Evolutionary conservation across 129 eudicot genomes (phyloP).

Genomic region (Mikania micrantha): DNA sequence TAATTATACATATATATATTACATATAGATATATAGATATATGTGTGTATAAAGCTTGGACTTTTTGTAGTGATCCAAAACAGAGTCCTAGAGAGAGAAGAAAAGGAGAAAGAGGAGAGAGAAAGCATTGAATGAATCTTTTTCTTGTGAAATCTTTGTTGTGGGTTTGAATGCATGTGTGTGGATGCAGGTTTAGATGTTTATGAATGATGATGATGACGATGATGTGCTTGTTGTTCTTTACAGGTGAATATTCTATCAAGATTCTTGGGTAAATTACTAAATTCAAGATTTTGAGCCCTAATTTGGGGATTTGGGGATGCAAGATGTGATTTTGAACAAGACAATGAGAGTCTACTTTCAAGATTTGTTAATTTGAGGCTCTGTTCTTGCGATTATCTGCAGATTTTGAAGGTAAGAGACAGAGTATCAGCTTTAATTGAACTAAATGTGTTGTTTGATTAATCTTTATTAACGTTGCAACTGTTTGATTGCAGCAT

Average conservation of each 20-base stretch:
- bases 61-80: slow-evolving; percentile 63
- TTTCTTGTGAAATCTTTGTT: slow-evolving; percentile 39
- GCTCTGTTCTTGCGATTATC: not conserved
- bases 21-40: not conserved
- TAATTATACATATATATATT: not conserved
- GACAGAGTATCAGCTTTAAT: not conserved
- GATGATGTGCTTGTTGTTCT: slow-evolving; percentile 27
- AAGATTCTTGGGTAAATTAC: too few relatives aligned
- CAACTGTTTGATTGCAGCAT: slow-evolving; percentile 35
- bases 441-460: slow-evolving; percentile 10
- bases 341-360: slow-evolving; percentile 35
- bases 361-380: slow-evolving; percentile 2
- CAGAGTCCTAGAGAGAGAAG: slow-evolving; percentile 28
- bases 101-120: slow-evolving; percentile 16
- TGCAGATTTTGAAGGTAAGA: slow-evolving; percentile 20
- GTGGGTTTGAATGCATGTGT: slow-evolving; percentile 33
- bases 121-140: slow-evolving; percentile 31
- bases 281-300: slow-evolving; percentile 2
- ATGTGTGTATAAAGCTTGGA: slow-evolving; percentile 41
- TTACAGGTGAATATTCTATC: slow-evolving; percentile 30
- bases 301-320: slow-evolving; percentile 14
- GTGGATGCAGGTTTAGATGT: not conserved
- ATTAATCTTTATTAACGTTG: not conserved
- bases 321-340: slow-evolving; percentile 20
- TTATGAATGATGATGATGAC: too few relatives aligned